These are phyloP conservation scores for Penicillium corylophilum DNA, from an alignment of 2,329 filamentous ascomycete genomes.

Conservation along the genomic window DNA sequence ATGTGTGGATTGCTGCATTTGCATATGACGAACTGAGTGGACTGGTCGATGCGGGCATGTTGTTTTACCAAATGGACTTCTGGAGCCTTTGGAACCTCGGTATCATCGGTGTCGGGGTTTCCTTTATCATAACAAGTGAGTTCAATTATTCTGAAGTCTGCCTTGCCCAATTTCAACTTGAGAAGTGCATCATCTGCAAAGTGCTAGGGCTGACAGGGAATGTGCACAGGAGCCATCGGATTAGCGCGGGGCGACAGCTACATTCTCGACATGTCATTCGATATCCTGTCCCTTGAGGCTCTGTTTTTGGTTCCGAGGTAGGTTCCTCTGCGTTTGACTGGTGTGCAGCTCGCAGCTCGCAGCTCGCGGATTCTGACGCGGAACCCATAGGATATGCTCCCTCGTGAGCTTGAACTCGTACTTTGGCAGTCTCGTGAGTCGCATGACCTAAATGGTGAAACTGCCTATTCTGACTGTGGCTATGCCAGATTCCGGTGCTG, in stretches of 20 bases:
- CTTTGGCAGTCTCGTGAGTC: conserved; percentile 59
- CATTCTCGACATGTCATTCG: conserved; percentile 78
- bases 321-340: conserved; percentile 8
- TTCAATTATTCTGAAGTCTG: conserved; percentile 23
- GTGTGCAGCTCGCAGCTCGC: not conserved
- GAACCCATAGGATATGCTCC: conserved; percentile 67
- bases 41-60: conserved; percentile 78
- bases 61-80: conserved; percentile 81
- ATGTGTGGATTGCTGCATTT: conserved; percentile 84
- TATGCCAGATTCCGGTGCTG: conserved; percentile 70
- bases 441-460: not conserved
- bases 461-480: not conserved
- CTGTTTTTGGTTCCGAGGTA: conserved; percentile 79
- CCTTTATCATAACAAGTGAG: conserved; percentile 72
- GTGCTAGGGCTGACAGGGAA: conserved; percentile 3
- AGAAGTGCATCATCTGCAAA: not conserved
- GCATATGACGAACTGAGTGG: conserved; percentile 84
- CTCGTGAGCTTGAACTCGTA: conserved; percentile 84
- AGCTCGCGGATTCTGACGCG: conserved; percentile 14
- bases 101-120: conserved; percentile 70
- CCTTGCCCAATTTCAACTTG: conserved; percentile 18
- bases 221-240: conserved; percentile 61
- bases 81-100: conserved; percentile 74
- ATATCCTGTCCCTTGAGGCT: conserved; percentile 84
- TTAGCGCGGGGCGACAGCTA: conserved; percentile 58